These are phyloP conservation scores for Castanopsis chinensis DNA, from an alignment of 306 rosid species.

Conservation along the genomic window DNA sequence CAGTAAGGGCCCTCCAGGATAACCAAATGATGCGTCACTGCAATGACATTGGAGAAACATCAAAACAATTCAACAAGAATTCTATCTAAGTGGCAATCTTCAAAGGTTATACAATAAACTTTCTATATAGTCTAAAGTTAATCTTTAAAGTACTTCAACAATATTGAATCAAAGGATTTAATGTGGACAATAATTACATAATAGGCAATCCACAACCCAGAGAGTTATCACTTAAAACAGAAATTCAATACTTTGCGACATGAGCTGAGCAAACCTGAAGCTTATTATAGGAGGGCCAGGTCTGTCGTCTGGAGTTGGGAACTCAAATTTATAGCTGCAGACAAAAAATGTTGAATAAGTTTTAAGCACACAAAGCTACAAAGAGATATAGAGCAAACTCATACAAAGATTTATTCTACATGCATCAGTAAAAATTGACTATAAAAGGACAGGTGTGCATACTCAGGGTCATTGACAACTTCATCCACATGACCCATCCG, in stretches of 20 bases:
- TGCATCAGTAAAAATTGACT: conserved; percentile 5
- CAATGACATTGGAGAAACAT: conserved; percentile 26
- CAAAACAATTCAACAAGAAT: conserved; percentile 4
- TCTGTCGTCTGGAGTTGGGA: conserved; percentile 99
- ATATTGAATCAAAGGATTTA: background rate
- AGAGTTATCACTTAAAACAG: background rate
- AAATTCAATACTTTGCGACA: background rate
- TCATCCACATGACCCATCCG: conserved; percentile 90
- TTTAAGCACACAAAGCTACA: conserved; percentile 18
- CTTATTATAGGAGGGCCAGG: conserved; percentile 99
- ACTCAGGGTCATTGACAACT: conserved; percentile 97
- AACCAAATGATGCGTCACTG: conserved; percentile 99
- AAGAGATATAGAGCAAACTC: conserved; percentile 8
- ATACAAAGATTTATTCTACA: conserved; percentile 1
- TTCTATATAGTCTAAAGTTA: background rate
- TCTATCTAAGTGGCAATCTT: background rate
- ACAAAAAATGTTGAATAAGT: conserved; percentile 20
- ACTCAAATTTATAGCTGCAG: conserved; percentile 96
- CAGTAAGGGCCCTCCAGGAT: conserved; percentile 88
- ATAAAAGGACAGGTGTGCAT: conserved; percentile 37
- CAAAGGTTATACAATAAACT: background rate
- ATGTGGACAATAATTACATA: background rate
- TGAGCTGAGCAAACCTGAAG: conserved; percentile 65
- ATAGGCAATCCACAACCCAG: background rate
- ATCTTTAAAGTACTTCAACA: background rate